phyloP scores from a whole-genome alignment of 176 grass and related monocot genomes.

The Panicum miliaceum region DNA sequence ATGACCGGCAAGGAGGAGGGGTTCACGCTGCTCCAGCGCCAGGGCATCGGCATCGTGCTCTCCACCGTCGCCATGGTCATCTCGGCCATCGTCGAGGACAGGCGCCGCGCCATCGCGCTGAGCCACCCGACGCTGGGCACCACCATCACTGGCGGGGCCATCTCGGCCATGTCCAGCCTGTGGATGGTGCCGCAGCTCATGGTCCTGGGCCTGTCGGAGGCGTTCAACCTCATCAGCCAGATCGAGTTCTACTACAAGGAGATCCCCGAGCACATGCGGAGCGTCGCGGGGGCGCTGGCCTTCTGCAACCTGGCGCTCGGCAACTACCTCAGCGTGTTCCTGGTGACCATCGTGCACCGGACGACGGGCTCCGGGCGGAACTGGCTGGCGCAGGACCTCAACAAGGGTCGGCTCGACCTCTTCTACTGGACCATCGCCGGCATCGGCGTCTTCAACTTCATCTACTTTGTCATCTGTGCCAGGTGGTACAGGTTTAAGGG shows the following conservation, averaged over 20 bases:
- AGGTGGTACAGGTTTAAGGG: constrained; percentile 98
- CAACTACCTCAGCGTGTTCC: constrained; percentile 87
- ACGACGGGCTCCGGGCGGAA: constrained; percentile 51
- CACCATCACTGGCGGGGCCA: constrained; percentile 52
- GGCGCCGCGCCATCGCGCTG: constrained; percentile 62
- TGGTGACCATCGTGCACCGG: constrained; percentile 70
- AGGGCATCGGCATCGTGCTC: constrained; percentile 89
- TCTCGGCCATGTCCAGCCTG: constrained; percentile 80
- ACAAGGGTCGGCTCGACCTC: constrained; percentile 79
- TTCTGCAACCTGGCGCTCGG: constrained; percentile 86
- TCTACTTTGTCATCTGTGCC: constrained; percentile 81
- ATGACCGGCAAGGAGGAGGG: constrained; percentile 61
- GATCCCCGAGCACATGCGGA: constrained; percentile 98
- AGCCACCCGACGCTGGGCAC: constrained; percentile 51
- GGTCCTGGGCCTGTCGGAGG: constrained; percentile 86
- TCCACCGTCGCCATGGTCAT: constrained; percentile 81
- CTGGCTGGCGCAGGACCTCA: constrained; percentile 92
- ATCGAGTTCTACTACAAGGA: constrained; percentile 99
- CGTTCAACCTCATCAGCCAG: constrained; percentile 97
- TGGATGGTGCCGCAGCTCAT: constrained; percentile 96
- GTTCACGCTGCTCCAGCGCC: constrained; percentile 74
- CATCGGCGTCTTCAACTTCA: constrained; percentile 81
- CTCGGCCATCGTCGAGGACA: constrained; percentile 69
- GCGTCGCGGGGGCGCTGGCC: constrained; percentile 82
- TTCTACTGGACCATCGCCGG: constrained; percentile 87